phyloP scores from a whole-genome alignment of 2,329 filamentous ascomycete genomes.

The Rhinocladiella similis region DNA sequence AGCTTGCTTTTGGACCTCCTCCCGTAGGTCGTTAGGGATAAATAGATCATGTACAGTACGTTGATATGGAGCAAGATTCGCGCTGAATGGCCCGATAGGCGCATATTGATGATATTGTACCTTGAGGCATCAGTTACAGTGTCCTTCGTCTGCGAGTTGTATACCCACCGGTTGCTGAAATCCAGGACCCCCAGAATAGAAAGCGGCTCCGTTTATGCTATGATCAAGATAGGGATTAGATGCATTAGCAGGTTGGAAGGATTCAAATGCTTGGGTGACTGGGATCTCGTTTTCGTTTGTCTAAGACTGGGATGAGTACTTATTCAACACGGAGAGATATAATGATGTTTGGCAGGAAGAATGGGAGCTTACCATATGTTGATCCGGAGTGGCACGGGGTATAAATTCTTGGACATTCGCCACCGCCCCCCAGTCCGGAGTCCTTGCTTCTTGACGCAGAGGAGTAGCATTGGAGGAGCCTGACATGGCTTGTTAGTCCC shows the following conservation, averaged over 20 bases:
- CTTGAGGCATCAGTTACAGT: slow-evolving; percentile 39
- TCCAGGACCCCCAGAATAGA: slow-evolving; percentile 61
- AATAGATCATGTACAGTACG: slow-evolving; percentile 89
- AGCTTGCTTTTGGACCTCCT: slow-evolving; percentile 85
- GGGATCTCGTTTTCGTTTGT: slow-evolving; percentile 23
- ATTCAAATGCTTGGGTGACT: slow-evolving; percentile 21
- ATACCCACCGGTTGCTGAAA: slow-evolving; percentile 64
- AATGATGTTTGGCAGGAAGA: neutral
- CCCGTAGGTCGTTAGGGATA: slow-evolving; percentile 78
- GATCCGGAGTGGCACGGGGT: slow-evolving; percentile 54
- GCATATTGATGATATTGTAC: slow-evolving; percentile 93
- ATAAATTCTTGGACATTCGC: slow-evolving; percentile 52
- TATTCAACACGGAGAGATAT: neutral
- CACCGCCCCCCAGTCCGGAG: slow-evolving; percentile 48
- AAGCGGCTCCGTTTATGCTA: slow-evolving; percentile 62
- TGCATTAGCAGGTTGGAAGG: slow-evolving; percentile 34
- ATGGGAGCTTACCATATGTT: slow-evolving; percentile 48
- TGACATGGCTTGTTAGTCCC: slow-evolving; percentile 16
- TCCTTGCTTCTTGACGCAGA: slow-evolving; percentile 40
- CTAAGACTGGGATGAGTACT: slow-evolving; percentile 1
- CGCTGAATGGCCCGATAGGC: slow-evolving; percentile 77
- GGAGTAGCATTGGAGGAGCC: slow-evolving; percentile 45
- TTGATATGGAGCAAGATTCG: slow-evolving; percentile 82
- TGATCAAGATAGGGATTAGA: slow-evolving; percentile 77
- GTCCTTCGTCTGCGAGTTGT: neutral